These are phyloP conservation scores for Phoenix dactylifera DNA, from an alignment of 176 grass and related monocot species.

Conservation along the genomic window DNA sequence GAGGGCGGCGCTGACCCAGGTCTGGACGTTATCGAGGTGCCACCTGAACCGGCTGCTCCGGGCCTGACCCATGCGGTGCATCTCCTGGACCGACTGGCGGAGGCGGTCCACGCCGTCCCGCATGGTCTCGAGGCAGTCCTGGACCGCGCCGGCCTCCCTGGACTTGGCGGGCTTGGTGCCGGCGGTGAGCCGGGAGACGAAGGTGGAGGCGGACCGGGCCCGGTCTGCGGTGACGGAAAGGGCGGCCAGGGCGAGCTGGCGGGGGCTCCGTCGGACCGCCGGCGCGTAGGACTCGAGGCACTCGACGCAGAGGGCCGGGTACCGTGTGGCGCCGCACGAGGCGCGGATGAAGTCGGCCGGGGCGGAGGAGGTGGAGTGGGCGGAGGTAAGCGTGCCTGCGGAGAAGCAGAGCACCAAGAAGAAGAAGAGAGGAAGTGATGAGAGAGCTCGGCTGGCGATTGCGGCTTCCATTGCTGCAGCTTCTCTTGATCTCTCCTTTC, in stretches of 20 bases:
- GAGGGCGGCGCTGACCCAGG: conserved; percentile 76
- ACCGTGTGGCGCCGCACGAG: conserved; percentile 40
- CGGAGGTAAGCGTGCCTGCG: background rate
- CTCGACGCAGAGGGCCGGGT: conserved; percentile 59
- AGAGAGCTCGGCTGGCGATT: too few relatives aligned
- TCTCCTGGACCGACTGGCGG: conserved; percentile 45
- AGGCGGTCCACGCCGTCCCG: conserved; percentile 48
- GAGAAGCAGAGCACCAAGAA: background rate
- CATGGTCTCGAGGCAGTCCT: conserved; percentile 54
- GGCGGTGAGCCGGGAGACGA: conserved; percentile 17
- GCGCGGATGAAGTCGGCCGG: conserved; percentile 31
- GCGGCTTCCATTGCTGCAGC: too few relatives aligned
- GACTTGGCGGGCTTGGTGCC: background rate
- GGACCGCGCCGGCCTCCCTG: conserved; percentile 21
- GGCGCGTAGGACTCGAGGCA: conserved; percentile 34
- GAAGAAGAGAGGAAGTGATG: background rate
- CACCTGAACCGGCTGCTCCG: conserved; percentile 36
- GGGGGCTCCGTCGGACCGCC: conserved; percentile 39
- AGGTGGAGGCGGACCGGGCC: conserved; percentile 38
- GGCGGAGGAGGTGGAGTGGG: background rate
- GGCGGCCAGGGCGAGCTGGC: conserved; percentile 52
- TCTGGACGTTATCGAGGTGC: conserved; percentile 67
- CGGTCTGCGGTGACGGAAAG: conserved; percentile 43
- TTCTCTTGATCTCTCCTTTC: too few relatives aligned
- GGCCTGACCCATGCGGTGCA: conserved; percentile 38